phyloP scores from a whole-genome alignment of 305 asterid species.

The Fraxinus velutina region DNA sequence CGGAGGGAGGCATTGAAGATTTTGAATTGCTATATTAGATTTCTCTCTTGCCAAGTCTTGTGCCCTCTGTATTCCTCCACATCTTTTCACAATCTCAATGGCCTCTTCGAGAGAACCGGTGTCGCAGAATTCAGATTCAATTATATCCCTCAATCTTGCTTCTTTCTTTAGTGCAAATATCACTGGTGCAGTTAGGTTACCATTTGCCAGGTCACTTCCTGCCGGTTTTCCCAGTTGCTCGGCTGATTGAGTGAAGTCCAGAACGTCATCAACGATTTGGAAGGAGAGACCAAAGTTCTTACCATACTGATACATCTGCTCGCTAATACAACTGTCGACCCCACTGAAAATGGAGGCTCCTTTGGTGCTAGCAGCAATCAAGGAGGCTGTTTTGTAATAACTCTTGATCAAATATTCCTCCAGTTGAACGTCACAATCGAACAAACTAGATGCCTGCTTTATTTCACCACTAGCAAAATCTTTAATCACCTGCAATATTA shows the following conservation, averaged over 20 bases:
- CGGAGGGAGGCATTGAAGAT: slow-evolving; percentile 59
- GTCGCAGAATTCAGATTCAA: slow-evolving; percentile 75
- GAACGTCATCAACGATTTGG: slow-evolving; percentile 62
- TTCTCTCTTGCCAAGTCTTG: slow-evolving; percentile 71
- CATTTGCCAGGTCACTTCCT: slow-evolving; percentile 78
- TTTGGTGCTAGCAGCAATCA: slow-evolving; percentile 88
- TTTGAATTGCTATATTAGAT: slow-evolving; percentile 58
- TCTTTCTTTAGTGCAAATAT: slow-evolving; percentile 52
- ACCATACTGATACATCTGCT: slow-evolving; percentile 82
- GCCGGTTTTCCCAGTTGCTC: slow-evolving; percentile 93
- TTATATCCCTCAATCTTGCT: slow-evolving; percentile 61
- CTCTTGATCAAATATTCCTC: slow-evolving; percentile 88
- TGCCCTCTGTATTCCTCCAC: slow-evolving; percentile 74
- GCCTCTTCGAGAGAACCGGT: slow-evolving; percentile 77
- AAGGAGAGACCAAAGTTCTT: slow-evolving; percentile 84
- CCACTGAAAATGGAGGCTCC: slow-evolving; percentile 94
- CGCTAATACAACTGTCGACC: slow-evolving; percentile 42
- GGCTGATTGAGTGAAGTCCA: slow-evolving; percentile 64
- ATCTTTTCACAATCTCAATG: slow-evolving; percentile 50
- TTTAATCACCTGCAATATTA: slow-evolving; percentile 65
- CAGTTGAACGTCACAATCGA: slow-evolving; percentile 76
- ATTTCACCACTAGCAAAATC: slow-evolving; percentile 97
- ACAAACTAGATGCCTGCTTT: slow-evolving; percentile 81
- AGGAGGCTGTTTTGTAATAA: slow-evolving; percentile 87
- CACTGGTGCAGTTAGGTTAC: slow-evolving; percentile 54